Evolutionary conservation across 2,329 filamentous ascomycete genomes (phyloP).

Genomic region (Periconia sp.): DNA sequence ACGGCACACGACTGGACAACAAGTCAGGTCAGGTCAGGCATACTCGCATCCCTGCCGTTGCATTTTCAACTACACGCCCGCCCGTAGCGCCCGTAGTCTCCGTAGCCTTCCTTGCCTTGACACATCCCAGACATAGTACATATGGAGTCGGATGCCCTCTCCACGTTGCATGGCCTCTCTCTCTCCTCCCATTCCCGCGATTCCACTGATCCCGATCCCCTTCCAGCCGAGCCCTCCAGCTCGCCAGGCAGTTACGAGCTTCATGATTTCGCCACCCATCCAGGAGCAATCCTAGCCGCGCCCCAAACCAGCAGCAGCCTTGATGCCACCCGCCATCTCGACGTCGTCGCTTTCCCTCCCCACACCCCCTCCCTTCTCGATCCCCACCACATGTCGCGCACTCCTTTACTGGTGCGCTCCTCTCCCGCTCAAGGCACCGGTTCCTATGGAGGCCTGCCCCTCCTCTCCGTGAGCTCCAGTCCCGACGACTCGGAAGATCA

Average conservation of each 20-base stretch:
- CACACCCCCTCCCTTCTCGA: slow-evolving; percentile 16
- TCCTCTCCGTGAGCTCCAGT: slow-evolving; percentile 44
- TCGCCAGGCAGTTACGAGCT: slow-evolving; percentile 35
- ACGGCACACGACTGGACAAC: too few relatives aligned
- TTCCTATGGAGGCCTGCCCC: slow-evolving; percentile 62
- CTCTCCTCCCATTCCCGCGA: slow-evolving; percentile 20
- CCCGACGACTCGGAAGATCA: slow-evolving; percentile 37
- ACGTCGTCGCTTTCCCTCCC: slow-evolving; percentile 14
- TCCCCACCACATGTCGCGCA: slow-evolving; percentile 48
- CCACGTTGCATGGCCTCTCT: slow-evolving; percentile 5
- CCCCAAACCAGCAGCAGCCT: slow-evolving; percentile 10
- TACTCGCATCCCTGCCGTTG: slow-evolving; percentile 7
- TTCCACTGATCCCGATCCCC: slow-evolving; percentile 19
- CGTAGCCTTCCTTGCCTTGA: too few relatives aligned
- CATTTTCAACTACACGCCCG: background rate
- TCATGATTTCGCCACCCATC: slow-evolving; percentile 27
- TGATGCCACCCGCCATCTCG: slow-evolving; percentile 21
- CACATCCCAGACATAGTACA: background rate
- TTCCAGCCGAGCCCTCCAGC: slow-evolving; percentile 14
- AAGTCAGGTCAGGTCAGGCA: too few relatives aligned
- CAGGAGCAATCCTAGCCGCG: slow-evolving; percentile 26
- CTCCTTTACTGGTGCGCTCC: slow-evolving; percentile 61
- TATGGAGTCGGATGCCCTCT: slow-evolving; percentile 16
- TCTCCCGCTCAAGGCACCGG: slow-evolving; percentile 63
- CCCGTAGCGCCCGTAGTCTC: too few relatives aligned